phyloP scores from a whole-genome alignment of 2,329 filamentous ascomycete genomes.

The Alternaria rosae region DNA sequence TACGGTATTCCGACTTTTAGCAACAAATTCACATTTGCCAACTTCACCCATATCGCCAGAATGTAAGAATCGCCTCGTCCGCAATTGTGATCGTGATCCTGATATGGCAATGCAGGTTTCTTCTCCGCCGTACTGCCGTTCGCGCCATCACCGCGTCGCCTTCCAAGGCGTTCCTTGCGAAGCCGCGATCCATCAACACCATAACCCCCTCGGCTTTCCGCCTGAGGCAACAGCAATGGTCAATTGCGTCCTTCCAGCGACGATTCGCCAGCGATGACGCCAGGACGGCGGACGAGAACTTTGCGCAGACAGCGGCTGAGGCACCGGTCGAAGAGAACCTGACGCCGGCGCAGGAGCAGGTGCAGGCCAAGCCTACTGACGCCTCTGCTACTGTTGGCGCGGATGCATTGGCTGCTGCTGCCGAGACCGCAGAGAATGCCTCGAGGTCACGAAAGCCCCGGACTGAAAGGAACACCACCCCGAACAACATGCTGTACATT shows the following conservation, averaged over 20 bases:
- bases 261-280: constrained; percentile 59
- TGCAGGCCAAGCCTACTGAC: constrained; percentile 34
- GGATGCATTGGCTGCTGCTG: constrained; percentile 33
- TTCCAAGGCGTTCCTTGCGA: constrained; percentile 54
- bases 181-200: constrained; percentile 48
- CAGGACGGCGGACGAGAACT: constrained; percentile 48
- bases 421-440: background rate
- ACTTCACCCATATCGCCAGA: constrained; percentile 7
- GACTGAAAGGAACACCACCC: constrained; percentile 9
- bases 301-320: constrained; percentile 47
- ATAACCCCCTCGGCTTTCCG: constrained; percentile 40
- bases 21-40: background rate
- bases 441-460: background rate
- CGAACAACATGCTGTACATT: constrained; percentile 63
- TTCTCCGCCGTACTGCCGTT: constrained; percentile 64
- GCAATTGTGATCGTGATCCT: constrained; percentile 1
- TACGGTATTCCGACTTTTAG: constrained; percentile 1
- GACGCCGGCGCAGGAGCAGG: constrained; percentile 35
- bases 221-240: constrained; percentile 50
- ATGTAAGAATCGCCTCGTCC: constrained; percentile 22
- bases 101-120: constrained; percentile 57
- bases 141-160: constrained; percentile 61
- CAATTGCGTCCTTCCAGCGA: constrained; percentile 53
- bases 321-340: constrained; percentile 45
- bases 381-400: constrained; percentile 36